A percentile compares a stretch with the other conserved stretches of the same genome.
phyloP scores from a whole-genome alignment of 2,329 filamentous ascomycete genomes.

The Aureobasidium sp. region DNA sequence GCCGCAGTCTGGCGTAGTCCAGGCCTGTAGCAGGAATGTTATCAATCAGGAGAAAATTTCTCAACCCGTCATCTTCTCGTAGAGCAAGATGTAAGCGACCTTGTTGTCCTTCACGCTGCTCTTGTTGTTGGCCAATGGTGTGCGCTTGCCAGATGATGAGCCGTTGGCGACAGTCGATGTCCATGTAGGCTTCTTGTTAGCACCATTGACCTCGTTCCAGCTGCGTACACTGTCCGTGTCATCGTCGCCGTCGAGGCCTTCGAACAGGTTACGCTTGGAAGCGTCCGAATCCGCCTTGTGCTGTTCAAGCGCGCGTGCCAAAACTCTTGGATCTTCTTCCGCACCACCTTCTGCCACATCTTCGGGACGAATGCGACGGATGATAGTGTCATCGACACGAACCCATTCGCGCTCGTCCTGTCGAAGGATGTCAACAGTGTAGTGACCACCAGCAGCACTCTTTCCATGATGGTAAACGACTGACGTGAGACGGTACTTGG shows the following conservation, averaged over 20 bases:
- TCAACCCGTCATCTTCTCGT: conserved; percentile 58
- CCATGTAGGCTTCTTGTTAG: conserved; percentile 47
- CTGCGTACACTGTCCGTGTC: conserved; percentile 41
- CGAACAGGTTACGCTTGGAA: conserved; percentile 65
- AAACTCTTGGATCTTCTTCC: conserved; percentile 68
- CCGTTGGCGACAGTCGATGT: conserved; percentile 43
- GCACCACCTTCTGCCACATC: conserved; percentile 82
- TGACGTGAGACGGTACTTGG: conserved; percentile 77
- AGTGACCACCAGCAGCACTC: conserved; percentile 91
- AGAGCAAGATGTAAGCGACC: conserved; percentile 94
- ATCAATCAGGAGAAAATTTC: neutral
- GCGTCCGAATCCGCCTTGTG: conserved; percentile 49
- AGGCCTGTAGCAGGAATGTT: neutral
- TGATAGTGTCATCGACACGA: conserved; percentile 86
- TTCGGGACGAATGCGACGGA: conserved; percentile 75
- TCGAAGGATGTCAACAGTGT: conserved; percentile 92
- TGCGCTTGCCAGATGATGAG: conserved; percentile 41
- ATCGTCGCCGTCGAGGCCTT: conserved; percentile 59
- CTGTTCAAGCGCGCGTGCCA: conserved; percentile 58
- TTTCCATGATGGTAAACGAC: conserved; percentile 98
- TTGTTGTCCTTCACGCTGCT: conserved; percentile 73
- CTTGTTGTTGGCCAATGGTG: conserved; percentile 45
- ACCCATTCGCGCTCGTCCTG: conserved; percentile 97
- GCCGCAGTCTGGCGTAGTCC: neutral
- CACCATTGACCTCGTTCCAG: conserved; percentile 79